Base-by-base conservation (phyloP, 352 stramenopile genomes). In the Phytophthora aleatoria region DNA sequence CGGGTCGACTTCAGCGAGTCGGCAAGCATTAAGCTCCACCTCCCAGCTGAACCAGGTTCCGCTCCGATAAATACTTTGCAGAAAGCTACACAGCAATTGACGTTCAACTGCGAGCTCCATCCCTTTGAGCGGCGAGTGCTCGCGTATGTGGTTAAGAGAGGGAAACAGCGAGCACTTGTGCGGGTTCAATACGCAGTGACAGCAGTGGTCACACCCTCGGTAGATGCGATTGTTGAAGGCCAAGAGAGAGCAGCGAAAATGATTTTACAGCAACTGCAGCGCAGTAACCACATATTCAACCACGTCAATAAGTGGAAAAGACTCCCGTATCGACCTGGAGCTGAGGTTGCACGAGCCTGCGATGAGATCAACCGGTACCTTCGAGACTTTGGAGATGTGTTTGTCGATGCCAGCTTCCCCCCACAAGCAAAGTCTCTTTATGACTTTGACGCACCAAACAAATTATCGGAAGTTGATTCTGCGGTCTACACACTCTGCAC, bases 1-100 rank as follows among this genome's bases (percentile, higher is more conserved):
- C 58, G 57, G n/a, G 64, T 73, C 7, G 75, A 89, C 60, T 88
- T 89, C 44, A 57, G 66, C 35, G 51, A 64, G 12, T 90, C 81
- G 0, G 27, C 16, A 15, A 71, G 71, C 48, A 68, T 89, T 48
- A 61, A 63, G 20, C 51, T 89, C 5, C 50, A 72, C 5, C 55
- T 73, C 28, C 67, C 51, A 15, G 50, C 26, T 27, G 38, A 38
- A 35, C 43, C 6, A 48, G 39, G 27, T 26, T 24, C 8, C 30
- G 31, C 35, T 41, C 20, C 20, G 20, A 20, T 20, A 20, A n/a
- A 53, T 30, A 47, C 26, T 6, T 7, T 53, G 30, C 48, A 49
- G 16, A 64, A 59, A 44, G 16, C 35, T 4, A 47, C 42, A 16
- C 26, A 61, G 5, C 36, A 24, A 12, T 24, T 83, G 45, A 15